phyloP scores from a whole-genome alignment of 441 rosid genomes.

The Brassica hybrid region DNA sequence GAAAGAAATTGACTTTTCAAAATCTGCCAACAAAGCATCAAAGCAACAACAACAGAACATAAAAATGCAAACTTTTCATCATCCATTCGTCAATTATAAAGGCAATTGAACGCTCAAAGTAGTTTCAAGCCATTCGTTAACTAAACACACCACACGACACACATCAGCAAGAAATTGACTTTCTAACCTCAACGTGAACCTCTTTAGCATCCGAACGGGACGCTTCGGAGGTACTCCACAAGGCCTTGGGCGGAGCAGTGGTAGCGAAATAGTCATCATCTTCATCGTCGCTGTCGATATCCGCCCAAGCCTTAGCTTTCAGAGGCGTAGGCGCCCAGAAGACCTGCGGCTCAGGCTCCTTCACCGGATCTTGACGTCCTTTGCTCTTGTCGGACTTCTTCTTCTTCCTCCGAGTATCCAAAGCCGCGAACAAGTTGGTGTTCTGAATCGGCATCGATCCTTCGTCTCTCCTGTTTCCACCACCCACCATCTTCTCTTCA shows the following conservation, averaged over 20 bases:
- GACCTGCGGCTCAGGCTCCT: slow-evolving; percentile 54
- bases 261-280: slow-evolving; percentile 76
- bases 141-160: slow-evolving; percentile 5
- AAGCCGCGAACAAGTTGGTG: slow-evolving; percentile 75
- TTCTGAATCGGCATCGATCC: slow-evolving; percentile 63
- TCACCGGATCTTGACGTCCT: slow-evolving; percentile 27
- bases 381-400: slow-evolving; percentile 61
- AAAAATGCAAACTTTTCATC: too few species aligned
- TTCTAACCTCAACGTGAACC: slow-evolving; percentile 49
- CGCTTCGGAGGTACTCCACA: slow-evolving; percentile 48
- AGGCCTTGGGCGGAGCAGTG: slow-evolving; percentile 55
- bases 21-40: too few species aligned
- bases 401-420: slow-evolving; percentile 69
- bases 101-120: too few species aligned
- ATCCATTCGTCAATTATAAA: too few species aligned
- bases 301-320: slow-evolving; percentile 72
- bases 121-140: not conserved
- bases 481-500: slow-evolving; percentile 53
- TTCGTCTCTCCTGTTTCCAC: slow-evolving; percentile 66
- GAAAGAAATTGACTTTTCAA: not conserved
- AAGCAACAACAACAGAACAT: too few species aligned
- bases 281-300: slow-evolving; percentile 69
- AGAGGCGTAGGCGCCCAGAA: slow-evolving; percentile 76
- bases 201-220: slow-evolving; percentile 45
- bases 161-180: not conserved